Evolutionary conservation across 2,329 filamentous ascomycete species (phyloP), one percentile per base, ranked within the genome.

Genomic region (Aspergillus nomiae): DNA sequence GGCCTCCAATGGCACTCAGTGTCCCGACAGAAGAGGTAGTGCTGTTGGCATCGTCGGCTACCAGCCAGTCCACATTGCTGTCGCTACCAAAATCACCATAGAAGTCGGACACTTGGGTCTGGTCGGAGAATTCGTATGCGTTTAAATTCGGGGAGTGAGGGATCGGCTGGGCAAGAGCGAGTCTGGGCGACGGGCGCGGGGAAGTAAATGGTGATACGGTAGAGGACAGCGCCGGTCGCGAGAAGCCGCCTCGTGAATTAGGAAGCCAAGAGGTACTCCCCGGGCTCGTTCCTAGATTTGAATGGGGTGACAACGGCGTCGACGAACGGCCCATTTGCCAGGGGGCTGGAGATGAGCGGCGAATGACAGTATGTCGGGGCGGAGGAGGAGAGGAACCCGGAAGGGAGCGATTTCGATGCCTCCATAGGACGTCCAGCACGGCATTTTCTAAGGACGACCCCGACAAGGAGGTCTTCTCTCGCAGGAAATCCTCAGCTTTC

Each of bases 81-180:
- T 98, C 94, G 66, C 90, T 92, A 69, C 94, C 94, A 73, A 93
- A 90, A 71, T 98, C 93, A 61, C 93, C 93, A 74, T 96, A 94
- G 64, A 92, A 91, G 73, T 98, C 94, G 51, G 90, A 89, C 21
- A 91, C 88, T 8, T 92, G 90, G 56, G 89, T 92, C 24, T 89
- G 86, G 72, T 97, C 93, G 73, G 88, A 94, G 80, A 97, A 97
- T 78, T 97, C 92, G 80, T 98, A 99, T 59, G 94, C 92, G 80
- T 96, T 97, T 67, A 98, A 81, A 74, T 87, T 96, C 45, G 95
- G 95, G 71, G 94, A 97, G 78, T 98, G 92, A 5, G 95, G 95
- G 71, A 98, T 97, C 58, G 95, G 95, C 56, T 92, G 94, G 10
- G 93, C 92, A 75, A 96, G 90, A 50, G 92, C 92, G 60, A 98